Percentiles rank a stretch among this genome's conserved stretches.
Conservation (phyloP, 352 stramenopile species). For the Phytophthora vignae region DNA sequence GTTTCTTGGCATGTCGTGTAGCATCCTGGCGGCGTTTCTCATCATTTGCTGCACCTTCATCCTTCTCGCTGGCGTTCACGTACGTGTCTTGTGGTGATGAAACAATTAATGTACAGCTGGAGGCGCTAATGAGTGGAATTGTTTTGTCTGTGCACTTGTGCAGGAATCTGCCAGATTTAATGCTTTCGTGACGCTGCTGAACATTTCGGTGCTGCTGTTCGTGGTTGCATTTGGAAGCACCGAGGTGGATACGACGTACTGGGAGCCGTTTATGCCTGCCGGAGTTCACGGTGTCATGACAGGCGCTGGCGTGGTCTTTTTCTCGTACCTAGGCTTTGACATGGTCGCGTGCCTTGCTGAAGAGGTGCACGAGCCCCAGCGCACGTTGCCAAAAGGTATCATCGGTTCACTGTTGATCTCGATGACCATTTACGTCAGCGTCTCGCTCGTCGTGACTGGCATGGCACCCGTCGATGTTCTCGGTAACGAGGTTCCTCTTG, state of each 20-base stretch:
- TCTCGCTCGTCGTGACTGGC: slow-evolving; percentile 91
- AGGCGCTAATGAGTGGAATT: slow-evolving; percentile 10
- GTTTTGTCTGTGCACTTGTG: slow-evolving; percentile 2
- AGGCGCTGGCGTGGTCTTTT: slow-evolving; percentile 91
- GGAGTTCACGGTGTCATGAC: slow-evolving; percentile 91
- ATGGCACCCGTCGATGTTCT: slow-evolving; percentile 83
- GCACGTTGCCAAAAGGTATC: slow-evolving; percentile 92
- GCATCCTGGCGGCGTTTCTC: slow-evolving; percentile 80
- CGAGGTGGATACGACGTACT: slow-evolving; percentile 80
- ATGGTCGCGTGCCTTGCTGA: slow-evolving; percentile 94
- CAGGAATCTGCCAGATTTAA: slow-evolving; percentile 95
- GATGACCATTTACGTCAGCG: slow-evolving; percentile 90
- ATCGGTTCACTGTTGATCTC: slow-evolving; percentile 92
- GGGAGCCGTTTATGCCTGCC: slow-evolving; percentile 86
- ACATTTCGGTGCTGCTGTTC: slow-evolving; percentile 91
- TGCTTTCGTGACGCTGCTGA: slow-evolving; percentile 88
- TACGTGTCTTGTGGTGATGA: slow-evolving; percentile 38
- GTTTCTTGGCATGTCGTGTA: slow-evolving; percentile 70
- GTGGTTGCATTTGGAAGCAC: slow-evolving; percentile 88
- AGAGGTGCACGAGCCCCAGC: slow-evolving; percentile 91
- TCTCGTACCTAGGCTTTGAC: slow-evolving; percentile 94
- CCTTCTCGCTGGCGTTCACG: slow-evolving; percentile 81
- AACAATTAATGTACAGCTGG: neutral
- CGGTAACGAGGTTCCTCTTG: slow-evolving; percentile 78
- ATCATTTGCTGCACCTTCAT: slow-evolving; percentile 88